phyloP scores from a whole-genome alignment of 441 rosid genomes.

The Syzygium syzygioides region DNA sequence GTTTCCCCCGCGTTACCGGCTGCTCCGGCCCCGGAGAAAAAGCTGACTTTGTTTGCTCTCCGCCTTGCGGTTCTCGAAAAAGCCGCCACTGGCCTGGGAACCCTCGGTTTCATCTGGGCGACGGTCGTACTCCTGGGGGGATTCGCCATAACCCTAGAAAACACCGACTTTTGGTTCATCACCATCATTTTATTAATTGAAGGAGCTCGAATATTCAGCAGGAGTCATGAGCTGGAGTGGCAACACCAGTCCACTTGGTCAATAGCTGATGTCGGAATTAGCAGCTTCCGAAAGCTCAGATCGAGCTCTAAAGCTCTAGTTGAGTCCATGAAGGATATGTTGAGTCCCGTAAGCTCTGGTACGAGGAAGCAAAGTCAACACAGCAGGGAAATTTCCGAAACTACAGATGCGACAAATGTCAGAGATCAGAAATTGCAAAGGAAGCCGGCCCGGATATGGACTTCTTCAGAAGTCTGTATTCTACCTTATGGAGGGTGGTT shows the following conservation, averaged over 20 bases:
- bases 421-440: slow-evolving; percentile 21
- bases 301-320: slow-evolving; percentile 35
- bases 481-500: slow-evolving; percentile 74
- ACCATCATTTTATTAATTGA: slow-evolving; percentile 76
- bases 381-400: slow-evolving; percentile 14
- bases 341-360: slow-evolving; percentile 15
- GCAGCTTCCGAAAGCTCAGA: slow-evolving; percentile 60
- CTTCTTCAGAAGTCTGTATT: slow-evolving; percentile 65
- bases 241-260: slow-evolving; percentile 94
- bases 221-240: slow-evolving; percentile 95
- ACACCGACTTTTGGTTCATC: slow-evolving; percentile 81
- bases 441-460: slow-evolving; percentile 49
- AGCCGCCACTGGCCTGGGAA: slow-evolving; percentile 76
- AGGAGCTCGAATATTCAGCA: slow-evolving; percentile 82
- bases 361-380: slow-evolving; percentile 15
- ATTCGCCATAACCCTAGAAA: slow-evolving; percentile 76
- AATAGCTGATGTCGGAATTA: slow-evolving; percentile 57
- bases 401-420: background rate
- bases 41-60: slow-evolving; percentile 82
- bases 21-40: slow-evolving; percentile 66
- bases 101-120: slow-evolving; percentile 93
- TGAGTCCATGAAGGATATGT: slow-evolving; percentile 17
- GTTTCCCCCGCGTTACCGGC: slow-evolving; percentile 13
- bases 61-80: slow-evolving; percentile 81
- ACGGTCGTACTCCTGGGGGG: slow-evolving; percentile 95